Percentiles rank a stretch among this genome's conserved stretches.
Evolutionary conservation across 768 basidiomycete genomes (phyloP).

Genomic region (Boletus subcaerulescens): DNA sequence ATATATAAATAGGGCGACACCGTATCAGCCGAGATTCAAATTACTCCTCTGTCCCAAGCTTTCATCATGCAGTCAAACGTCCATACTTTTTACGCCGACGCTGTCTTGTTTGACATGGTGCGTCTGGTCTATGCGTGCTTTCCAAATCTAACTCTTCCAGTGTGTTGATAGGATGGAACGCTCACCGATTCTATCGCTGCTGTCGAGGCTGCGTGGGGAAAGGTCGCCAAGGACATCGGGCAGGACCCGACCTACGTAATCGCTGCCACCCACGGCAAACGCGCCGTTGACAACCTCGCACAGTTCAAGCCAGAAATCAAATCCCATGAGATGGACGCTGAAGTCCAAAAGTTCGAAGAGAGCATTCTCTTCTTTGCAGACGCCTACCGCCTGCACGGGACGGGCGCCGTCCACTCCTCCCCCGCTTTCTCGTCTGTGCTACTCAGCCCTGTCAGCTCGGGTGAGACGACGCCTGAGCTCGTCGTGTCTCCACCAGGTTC

Average conservation of each 20-base stretch:
- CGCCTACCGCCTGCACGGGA: constrained; percentile 46
- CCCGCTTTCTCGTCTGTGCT: constrained; percentile 9
- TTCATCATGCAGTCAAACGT: constrained; percentile 23
- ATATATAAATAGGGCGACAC: constrained; percentile 24
- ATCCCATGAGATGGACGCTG: constrained; percentile 52
- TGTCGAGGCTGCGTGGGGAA: constrained; percentile 74
- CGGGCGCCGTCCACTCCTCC: constrained; percentile 30
- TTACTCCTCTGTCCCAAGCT: neutral
- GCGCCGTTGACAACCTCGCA: constrained; percentile 71
- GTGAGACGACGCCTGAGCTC: constrained; percentile 41
- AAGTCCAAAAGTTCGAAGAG: constrained; percentile 61
- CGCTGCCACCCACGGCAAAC: constrained; percentile 74
- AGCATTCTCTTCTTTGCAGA: constrained; percentile 67
- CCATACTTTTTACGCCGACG: constrained; percentile 48
- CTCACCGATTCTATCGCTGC: constrained; percentile 72
- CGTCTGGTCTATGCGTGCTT: constrained; percentile 13
- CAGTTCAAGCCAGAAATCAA: constrained; percentile 57
- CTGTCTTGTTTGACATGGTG: constrained; percentile 70
- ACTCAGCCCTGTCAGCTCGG: constrained; percentile 29
- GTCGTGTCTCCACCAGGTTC: constrained; percentile 36
- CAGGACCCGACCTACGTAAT: constrained; percentile 66
- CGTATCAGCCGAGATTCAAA: constrained; percentile 15
- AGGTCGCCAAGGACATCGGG: constrained; percentile 67
- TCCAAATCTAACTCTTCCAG: constrained; percentile 25
- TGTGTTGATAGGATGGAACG: constrained; percentile 55